phyloP scores from a whole-genome alignment of 257 asterid genomes.

The Petrea volubilis region DNA sequence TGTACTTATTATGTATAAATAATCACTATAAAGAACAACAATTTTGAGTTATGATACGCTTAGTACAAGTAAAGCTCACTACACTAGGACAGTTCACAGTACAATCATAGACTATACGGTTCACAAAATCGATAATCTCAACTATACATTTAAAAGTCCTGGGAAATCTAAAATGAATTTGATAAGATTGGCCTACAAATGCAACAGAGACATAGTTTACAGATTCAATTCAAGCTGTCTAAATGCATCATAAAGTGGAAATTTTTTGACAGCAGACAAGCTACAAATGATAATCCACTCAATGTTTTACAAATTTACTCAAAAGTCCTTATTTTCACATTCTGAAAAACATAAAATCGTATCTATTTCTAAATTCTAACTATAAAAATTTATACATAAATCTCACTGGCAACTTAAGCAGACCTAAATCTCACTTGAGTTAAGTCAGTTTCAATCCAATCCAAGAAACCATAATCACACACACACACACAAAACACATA shows the following conservation, averaged over 20 bases:
- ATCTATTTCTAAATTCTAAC: neutral
- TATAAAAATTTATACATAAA: neutral
- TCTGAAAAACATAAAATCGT: neutral
- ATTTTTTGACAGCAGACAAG: neutral
- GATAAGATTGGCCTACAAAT: neutral
- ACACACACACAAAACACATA: neutral
- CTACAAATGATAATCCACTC: neutral
- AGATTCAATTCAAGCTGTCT: neutral
- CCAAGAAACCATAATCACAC: neutral
- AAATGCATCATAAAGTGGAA: neutral
- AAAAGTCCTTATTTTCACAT: neutral
- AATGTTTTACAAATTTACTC: neutral
- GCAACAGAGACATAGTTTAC: neutral
- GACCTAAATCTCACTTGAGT: slow-evolving; percentile 44
- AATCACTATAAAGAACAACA: neutral
- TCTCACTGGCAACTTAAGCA: neutral
- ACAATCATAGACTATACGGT: neutral
- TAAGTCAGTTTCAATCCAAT: neutral
- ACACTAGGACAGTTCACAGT: neutral
- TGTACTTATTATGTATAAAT: neutral
- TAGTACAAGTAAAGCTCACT: neutral
- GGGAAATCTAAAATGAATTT: neutral
- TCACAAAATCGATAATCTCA: too few relatives aligned
- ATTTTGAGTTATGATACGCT: neutral
- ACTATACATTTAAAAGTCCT: neutral